phyloP scores from a whole-genome alignment of 495 filamentous ascomycete species.

The Hypoxylon trugodes region DNA sequence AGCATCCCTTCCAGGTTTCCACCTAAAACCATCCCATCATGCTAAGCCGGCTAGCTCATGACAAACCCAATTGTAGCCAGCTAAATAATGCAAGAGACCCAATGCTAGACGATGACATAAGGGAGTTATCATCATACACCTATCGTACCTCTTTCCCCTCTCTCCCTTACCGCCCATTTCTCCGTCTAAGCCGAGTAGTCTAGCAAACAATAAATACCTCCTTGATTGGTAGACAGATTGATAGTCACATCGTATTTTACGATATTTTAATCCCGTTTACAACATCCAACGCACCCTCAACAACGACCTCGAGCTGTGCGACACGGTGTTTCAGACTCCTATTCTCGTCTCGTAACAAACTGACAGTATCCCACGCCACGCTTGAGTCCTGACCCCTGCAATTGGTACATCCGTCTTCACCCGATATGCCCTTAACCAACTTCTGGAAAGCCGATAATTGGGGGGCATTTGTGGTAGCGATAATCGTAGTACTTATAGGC shows the following conservation, averaged over 20 bases:
- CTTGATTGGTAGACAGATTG: no score
- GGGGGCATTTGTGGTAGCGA: no score
- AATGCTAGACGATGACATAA: conserved; percentile 14
- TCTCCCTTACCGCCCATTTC: not conserved
- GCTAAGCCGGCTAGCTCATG: no score
- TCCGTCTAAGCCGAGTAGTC: no score
- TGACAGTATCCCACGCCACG: conserved; percentile 76
- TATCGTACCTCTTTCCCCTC: not conserved
- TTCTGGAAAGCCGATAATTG: conserved; percentile 60
- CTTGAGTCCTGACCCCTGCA: conserved; percentile 69
- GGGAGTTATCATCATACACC: no score
- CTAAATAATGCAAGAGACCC: conserved; percentile 8
- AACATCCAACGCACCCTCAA: conserved; percentile 76
- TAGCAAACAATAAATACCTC: no score
- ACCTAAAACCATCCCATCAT: no score
- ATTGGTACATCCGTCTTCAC: conserved; percentile 59
- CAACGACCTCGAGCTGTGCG: conserved; percentile 69
- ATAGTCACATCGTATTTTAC: not conserved
- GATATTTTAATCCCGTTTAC: conserved; percentile 59
- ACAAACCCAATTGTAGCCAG: not conserved
- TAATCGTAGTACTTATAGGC: not conserved
- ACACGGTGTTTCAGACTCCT: conserved; percentile 72
- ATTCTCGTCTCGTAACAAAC: conserved; percentile 77
- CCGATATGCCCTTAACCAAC: conserved; percentile 57
- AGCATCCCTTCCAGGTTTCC: not conserved